These are phyloP conservation scores for Cercospora nicotianae DNA, from an alignment of 2,329 filamentous ascomycete genomes.

Conservation along the genomic window DNA sequence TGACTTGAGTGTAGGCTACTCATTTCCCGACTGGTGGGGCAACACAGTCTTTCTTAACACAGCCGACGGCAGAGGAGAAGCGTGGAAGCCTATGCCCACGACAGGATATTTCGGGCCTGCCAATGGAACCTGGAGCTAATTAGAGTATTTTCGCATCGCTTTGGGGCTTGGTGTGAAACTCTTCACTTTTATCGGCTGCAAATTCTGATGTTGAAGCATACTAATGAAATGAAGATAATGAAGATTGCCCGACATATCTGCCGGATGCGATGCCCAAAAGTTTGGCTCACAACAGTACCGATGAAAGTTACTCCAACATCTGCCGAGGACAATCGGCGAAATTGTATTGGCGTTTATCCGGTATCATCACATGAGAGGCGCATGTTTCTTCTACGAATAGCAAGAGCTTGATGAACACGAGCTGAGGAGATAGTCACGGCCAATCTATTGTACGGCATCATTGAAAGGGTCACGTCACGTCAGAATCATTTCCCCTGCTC, in stretches of 20 bases:
- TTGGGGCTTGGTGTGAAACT: neutral
- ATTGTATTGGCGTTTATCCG: neutral
- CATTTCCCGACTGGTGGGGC: conserved; percentile 29
- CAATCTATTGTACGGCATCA: neutral
- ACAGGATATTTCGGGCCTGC: conserved; percentile 65
- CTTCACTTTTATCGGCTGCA: neutral
- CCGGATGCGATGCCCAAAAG: neutral
- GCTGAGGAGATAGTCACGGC: neutral
- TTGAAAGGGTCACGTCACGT: neutral
- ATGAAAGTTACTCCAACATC: neutral
- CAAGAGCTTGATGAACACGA: neutral
- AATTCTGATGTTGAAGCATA: neutral
- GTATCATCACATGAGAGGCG: neutral
- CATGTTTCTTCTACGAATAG: neutral
- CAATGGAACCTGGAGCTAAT: conserved; percentile 29
- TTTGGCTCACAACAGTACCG: neutral
- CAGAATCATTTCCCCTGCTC: neutral
- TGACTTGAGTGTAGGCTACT: conserved; percentile 32
- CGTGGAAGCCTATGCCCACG: conserved; percentile 51
- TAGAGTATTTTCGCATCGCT: neutral
- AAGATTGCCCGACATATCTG: too few species aligned
- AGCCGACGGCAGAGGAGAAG: conserved; percentile 43
- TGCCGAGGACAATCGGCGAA: neutral
- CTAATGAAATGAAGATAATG: neutral
- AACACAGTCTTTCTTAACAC: conserved; percentile 42